These are phyloP conservation scores for Hapsidospora chrysogenum DNA, from an alignment of 495 filamentous ascomycete genomes.

Conservation along the genomic window DNA sequence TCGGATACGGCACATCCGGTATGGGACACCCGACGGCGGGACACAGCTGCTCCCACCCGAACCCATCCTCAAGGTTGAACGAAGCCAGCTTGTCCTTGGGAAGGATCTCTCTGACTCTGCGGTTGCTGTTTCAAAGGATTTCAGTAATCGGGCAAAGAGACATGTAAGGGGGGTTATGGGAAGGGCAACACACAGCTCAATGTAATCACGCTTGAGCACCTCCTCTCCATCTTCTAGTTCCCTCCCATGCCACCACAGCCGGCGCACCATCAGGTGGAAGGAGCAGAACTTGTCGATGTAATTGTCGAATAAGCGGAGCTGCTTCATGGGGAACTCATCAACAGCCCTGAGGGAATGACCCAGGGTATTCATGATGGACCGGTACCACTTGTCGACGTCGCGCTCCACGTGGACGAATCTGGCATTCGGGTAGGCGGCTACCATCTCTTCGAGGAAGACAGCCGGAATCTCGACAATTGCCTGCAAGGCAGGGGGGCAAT, in stretches of 20 bases:
- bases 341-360: conserved; percentile 1
- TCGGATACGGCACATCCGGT: conserved; percentile 11
- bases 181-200: too few relatives aligned
- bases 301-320: too few relatives aligned
- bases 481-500: conserved; percentile 6
- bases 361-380: conserved; percentile 7
- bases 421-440: conserved; percentile 22
- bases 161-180: too few relatives aligned
- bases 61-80: conserved; percentile 9
- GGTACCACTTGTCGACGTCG: conserved; percentile 17
- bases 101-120: too few relatives aligned
- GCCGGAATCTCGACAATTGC: conserved; percentile 17
- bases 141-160: too few relatives aligned
- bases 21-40: conserved; percentile 11
- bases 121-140: too few relatives aligned
- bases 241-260: too few relatives aligned
- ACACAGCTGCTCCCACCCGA: conserved; percentile 17
- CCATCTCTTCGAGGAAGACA: conserved; percentile 17
- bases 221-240: too few relatives aligned
- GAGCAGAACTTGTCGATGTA: too few relatives aligned
- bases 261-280: too few relatives aligned
- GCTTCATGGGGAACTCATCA: conserved; percentile 6
- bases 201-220: too few relatives aligned
- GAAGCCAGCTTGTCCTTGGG: too few relatives aligned
- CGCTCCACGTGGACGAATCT: conserved; percentile 20